phyloP scores from a whole-genome alignment of 768 basidiomycete species.

The Austroboletus festivus region DNA sequence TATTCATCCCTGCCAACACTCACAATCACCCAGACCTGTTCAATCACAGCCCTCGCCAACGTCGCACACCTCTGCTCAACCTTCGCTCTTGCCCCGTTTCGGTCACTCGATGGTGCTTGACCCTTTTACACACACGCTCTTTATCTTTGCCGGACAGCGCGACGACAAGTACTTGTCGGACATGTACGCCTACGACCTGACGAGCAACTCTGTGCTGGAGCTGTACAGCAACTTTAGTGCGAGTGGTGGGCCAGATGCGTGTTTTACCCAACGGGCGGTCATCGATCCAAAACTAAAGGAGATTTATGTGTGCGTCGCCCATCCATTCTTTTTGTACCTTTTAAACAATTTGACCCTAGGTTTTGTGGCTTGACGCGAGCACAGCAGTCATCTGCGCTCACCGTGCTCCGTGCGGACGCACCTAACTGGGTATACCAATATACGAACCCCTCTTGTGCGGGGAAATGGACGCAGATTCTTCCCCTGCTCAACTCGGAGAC shows the following conservation, averaged over 20 bases:
- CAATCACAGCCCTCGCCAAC: conserved; percentile 12
- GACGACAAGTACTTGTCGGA: conserved; percentile 67
- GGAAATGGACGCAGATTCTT: conserved; percentile 62
- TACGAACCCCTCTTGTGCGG: conserved; percentile 45
- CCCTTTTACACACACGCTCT: conserved; percentile 51
- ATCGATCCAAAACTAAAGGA: conserved; percentile 61
- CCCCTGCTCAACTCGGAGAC: conserved; percentile 29
- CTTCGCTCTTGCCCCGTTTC: conserved; percentile 55
- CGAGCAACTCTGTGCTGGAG: conserved; percentile 54
- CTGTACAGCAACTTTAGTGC: conserved; percentile 60
- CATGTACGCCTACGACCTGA: conserved; percentile 72
- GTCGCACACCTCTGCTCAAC: conserved; percentile 30
- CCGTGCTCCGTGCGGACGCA: conserved; percentile 44
- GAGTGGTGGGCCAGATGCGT: conserved; percentile 65
- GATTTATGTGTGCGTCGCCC: conserved; percentile 74
- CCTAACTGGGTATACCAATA: conserved; percentile 73
- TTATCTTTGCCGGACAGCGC: conserved; percentile 73
- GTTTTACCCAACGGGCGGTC: conserved; percentile 72
- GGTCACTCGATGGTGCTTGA: conserved; percentile 86
- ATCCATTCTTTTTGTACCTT: no score
- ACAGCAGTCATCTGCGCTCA: conserved; percentile 37
- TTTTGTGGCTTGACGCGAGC: conserved; percentile 59
- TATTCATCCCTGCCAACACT: not conserved
- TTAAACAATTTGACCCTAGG: conserved; percentile 39
- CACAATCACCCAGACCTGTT: conserved; percentile 17